These are phyloP conservation scores for Epichloe aotearoae DNA, from an alignment of 2,329 filamentous ascomycete genomes.

Conservation along the genomic window DNA sequence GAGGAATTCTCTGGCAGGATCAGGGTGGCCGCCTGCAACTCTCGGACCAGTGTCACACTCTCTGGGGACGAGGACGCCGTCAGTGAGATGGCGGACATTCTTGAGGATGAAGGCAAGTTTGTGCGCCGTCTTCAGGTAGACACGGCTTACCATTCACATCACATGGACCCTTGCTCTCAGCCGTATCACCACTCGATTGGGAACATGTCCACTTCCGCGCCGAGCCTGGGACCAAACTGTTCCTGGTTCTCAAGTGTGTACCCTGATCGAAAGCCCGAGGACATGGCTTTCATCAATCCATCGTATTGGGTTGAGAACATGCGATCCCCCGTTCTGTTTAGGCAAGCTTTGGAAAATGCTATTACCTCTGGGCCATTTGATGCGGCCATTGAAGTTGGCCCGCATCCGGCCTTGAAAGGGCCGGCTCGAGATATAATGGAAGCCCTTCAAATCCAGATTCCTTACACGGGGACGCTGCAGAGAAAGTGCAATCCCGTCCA, in stretches of 20 bases:
- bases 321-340: conserved; percentile 13
- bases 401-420: conserved; percentile 27
- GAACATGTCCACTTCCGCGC: neutral
- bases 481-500: neutral
- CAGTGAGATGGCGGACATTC: conserved; percentile 8
- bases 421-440: conserved; percentile 22
- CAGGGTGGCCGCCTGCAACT: conserved; percentile 14
- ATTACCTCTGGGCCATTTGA: conserved; percentile 5
- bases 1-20: conserved; percentile 12
- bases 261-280: neutral
- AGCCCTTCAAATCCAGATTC: neutral
- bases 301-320: conserved; percentile 9
- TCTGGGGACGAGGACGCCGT: conserved; percentile 20
- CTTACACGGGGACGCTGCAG: neutral
- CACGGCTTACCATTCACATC: conserved; percentile 27
- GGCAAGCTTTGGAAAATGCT: conserved; percentile 5
- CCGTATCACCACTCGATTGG: conserved; percentile 6
- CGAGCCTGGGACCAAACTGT: neutral
- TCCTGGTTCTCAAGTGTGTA: neutral
- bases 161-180: conserved; percentile 18
- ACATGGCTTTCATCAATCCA: neutral
- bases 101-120: conserved; percentile 15
- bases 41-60: conserved; percentile 12
- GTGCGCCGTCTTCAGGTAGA: conserved; percentile 21
- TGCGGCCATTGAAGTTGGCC: conserved; percentile 19